Percentiles rank a stretch among this genome's conserved stretches.
Evolutionary conservation across 2,329 filamentous ascomycete species (phyloP).

Genomic region (Aspergillus nomiae): DNA sequence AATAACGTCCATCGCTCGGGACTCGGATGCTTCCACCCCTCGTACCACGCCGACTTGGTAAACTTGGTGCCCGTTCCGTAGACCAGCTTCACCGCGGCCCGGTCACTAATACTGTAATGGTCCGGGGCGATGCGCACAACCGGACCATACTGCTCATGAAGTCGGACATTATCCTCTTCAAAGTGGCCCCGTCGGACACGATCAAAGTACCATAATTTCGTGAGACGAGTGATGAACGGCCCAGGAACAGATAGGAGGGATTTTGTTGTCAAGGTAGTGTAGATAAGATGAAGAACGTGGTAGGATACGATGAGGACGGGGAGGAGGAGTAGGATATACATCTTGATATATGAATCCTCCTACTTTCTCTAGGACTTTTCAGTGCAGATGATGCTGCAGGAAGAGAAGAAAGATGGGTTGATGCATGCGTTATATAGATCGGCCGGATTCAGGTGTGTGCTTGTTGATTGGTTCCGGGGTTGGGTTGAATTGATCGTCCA

Average conservation of each 20-base stretch:
- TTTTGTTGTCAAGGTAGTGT: constrained; percentile 29
- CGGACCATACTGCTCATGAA: constrained; percentile 45
- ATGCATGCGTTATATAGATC: background rate
- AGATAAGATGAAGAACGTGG: constrained; percentile 21
- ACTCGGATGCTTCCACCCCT: constrained; percentile 33
- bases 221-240: constrained; percentile 48
- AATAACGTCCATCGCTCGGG: constrained; percentile 36
- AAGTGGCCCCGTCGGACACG: constrained; percentile 41
- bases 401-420: background rate
- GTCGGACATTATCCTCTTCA: constrained; percentile 40
- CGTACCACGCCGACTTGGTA: constrained; percentile 41
- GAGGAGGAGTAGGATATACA: constrained; percentile 17
- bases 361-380: background rate
- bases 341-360: constrained; percentile 1
- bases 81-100: constrained; percentile 43
- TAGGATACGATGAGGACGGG: constrained; percentile 14
- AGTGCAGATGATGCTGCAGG: background rate
- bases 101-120: constrained; percentile 50
- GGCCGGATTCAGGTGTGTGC: background rate
- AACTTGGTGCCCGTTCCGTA: constrained; percentile 47
- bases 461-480: background rate
- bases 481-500: background rate
- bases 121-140: constrained; percentile 53
- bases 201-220: constrained; percentile 47
- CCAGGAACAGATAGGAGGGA: constrained; percentile 41